Evolutionary conservation across 1,139 yeast species (phyloP), one percentile per base, ranked within the genome.

Genomic region (Geotrichum fermentans): DNA sequence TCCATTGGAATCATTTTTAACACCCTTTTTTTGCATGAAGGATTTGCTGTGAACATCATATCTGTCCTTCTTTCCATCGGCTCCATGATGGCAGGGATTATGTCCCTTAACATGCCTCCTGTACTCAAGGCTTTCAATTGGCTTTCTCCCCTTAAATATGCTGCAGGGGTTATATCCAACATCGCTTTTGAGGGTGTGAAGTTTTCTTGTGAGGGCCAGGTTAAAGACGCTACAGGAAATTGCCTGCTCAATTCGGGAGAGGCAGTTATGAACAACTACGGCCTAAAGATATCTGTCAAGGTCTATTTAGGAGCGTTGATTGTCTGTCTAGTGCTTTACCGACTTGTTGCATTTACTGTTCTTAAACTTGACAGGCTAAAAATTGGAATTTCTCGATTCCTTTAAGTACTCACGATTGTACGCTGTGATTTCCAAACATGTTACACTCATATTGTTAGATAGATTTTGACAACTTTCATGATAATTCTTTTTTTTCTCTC

Each of bases 31-130:
- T 72, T 74, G 50, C 90, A 87, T 61, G 77, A 86, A 48, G 96
- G 95, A 0, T 75, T 87, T 57, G 95, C 94, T 0, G 78, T 85
- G 21, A 86, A 84, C 59, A 66, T 86, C 4, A 75, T 87, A 42
- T 75, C 89, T 0, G 75, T 79, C 8, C 61, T 83, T 29, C 66
- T 84, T 44, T 76, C 85, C 2, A 69, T 86, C 51, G 92, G 90
- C 6, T 77, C 83, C 16, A 79, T 83, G 58, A 84, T 87, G 94
- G 87, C 88, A 3, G 96, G 96, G n/a, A 72, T 90, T 4, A 75
- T 88, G 82, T 83, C 96, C 0, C 67, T 85, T 56, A 73, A 82
- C 32, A 79, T 87, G 83, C 88, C 88, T 6, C 68, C 68, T 1
- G 78, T 87, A 47, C 75, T 87, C 61, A 72, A 73, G 55, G 95